These are phyloP conservation scores for Pyrenophora graminea DNA, from an alignment of 2,329 filamentous ascomycete genomes.

Conservation along the genomic window DNA sequence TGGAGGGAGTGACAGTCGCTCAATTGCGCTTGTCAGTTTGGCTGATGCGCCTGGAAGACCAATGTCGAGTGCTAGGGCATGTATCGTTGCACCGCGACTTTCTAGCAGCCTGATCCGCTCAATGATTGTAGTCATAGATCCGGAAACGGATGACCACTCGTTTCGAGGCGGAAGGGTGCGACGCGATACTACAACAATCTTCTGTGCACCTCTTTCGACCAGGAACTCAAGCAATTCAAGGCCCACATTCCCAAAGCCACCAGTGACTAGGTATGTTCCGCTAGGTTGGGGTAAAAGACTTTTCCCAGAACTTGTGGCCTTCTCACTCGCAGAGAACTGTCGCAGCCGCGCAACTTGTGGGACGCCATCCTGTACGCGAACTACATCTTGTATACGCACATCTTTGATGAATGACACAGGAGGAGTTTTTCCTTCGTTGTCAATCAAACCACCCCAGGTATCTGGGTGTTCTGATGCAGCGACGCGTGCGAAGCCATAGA, in stretches of 20 bases:
- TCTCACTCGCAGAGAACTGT: constrained; percentile 13
- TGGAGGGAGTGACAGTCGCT: constrained; percentile 45
- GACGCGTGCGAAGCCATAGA: constrained; percentile 32
- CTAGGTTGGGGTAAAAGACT: constrained; percentile 33
- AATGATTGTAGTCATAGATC: constrained; percentile 14
- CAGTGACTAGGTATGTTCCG: constrained; percentile 53
- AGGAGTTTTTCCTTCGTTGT: constrained; percentile 25
- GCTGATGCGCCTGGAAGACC: constrained; percentile 28
- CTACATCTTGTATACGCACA: constrained; percentile 19
- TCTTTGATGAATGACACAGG: constrained; percentile 47
- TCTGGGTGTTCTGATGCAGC: constrained; percentile 48
- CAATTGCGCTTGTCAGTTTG: constrained; percentile 17
- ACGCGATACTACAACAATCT: constrained; percentile 50
- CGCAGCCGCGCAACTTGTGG: neutral
- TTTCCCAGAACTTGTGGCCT: constrained; percentile 11
- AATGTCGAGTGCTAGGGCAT: constrained; percentile 47
- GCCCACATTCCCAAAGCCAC: constrained; percentile 50
- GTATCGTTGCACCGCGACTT: constrained; percentile 36
- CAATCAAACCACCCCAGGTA: constrained; percentile 44
- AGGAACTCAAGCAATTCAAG: constrained; percentile 46
- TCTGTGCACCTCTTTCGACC: constrained; percentile 48
- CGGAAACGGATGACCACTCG: constrained; percentile 29
- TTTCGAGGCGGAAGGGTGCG: constrained; percentile 43
- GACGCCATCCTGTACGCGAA: neutral
- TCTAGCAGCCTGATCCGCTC: constrained; percentile 25